Evolutionary conservation across 768 basidiomycete species (phyloP).

Genomic region (Collybia sordida): DNA sequence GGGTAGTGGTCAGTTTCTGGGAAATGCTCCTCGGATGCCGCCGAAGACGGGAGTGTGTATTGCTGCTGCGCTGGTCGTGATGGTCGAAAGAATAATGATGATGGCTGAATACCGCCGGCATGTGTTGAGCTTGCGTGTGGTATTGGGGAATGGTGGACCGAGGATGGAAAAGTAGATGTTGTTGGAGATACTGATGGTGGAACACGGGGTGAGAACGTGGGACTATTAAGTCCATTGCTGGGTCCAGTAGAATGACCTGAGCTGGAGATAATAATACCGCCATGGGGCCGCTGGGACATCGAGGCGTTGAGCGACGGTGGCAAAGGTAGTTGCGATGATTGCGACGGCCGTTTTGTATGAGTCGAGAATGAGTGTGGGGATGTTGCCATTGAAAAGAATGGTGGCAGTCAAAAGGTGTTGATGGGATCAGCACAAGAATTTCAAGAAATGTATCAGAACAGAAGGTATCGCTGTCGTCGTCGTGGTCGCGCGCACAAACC

Average conservation of each 20-base stretch:
- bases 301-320: slow-evolving; percentile 12
- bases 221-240: not conserved
- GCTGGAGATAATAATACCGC: slow-evolving; percentile 2
- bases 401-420: too few species aligned
- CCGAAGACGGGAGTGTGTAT: slow-evolving; percentile 41
- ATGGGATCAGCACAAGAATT: too few species aligned
- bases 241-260: not conserved
- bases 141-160: slow-evolving; percentile 14
- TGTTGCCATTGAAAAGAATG: too few species aligned
- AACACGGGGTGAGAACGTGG: too few species aligned
- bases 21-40: slow-evolving; percentile 21
- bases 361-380: too few species aligned
- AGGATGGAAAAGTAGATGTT: slow-evolving; percentile 7
- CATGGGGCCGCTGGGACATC: not conserved
- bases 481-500: too few species aligned
- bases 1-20: slow-evolving; percentile 11
- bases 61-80: slow-evolving; percentile 54
- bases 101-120: slow-evolving; percentile 74
- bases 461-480: too few species aligned
- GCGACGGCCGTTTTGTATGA: not conserved
- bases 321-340: slow-evolving; percentile 9
- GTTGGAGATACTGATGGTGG: slow-evolving; percentile 7
- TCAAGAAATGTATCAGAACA: too few species aligned
- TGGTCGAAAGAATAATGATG: slow-evolving; percentile 77
- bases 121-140: slow-evolving; percentile 47